Conservation (phyloP, 371 early-diverging fungal species). For the Parasitella parasitica region DNA sequence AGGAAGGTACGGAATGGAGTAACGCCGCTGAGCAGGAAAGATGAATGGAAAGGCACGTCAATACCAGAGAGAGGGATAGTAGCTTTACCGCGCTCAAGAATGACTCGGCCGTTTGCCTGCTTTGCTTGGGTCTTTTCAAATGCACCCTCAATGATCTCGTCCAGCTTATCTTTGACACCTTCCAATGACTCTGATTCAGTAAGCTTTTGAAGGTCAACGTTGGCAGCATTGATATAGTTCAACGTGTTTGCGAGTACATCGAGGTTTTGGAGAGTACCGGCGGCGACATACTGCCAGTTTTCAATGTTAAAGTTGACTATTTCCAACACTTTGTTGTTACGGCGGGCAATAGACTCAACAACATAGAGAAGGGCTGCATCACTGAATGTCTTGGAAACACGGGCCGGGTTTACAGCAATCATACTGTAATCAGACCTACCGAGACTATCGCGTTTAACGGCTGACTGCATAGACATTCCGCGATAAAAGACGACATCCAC, state of each 20-base stretch:
- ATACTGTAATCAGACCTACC: conserved; percentile 94
- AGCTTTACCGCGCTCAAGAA: conserved; percentile 87
- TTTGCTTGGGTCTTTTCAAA: conserved; percentile 72
- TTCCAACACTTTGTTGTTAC: conserved; percentile 80
- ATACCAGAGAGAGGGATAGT: conserved; percentile 93
- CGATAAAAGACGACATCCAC: conserved; percentile 96
- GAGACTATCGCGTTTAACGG: conserved; percentile 80
- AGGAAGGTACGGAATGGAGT: conserved; percentile 90
- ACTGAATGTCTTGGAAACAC: conserved; percentile 85
- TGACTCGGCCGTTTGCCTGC: conserved; percentile 63
- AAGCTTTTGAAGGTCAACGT: conserved; percentile 85
- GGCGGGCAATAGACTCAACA: conserved; percentile 80
- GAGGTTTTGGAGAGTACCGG: conserved; percentile 83
- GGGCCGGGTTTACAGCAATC: conserved; percentile 92
- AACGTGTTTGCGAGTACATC: conserved; percentile 80
- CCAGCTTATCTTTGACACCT: conserved; percentile 81
- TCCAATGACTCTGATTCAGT: conserved; percentile 83
- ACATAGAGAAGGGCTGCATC: conserved; percentile 82
- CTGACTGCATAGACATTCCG: conserved; percentile 96
- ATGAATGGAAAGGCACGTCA: conserved; percentile 97
- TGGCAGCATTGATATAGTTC: conserved; percentile 72
- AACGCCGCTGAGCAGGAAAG: conserved; percentile 88
- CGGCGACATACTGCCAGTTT: conserved; percentile 94
- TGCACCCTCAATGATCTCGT: conserved; percentile 78
- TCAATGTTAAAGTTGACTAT: conserved; percentile 98